A percentile compares a stretch with the other conserved stretches of the same genome.
These are phyloP conservation scores for Trametes elegans DNA, from an alignment of 768 basidiomycete genomes.

Conservation along the genomic window DNA sequence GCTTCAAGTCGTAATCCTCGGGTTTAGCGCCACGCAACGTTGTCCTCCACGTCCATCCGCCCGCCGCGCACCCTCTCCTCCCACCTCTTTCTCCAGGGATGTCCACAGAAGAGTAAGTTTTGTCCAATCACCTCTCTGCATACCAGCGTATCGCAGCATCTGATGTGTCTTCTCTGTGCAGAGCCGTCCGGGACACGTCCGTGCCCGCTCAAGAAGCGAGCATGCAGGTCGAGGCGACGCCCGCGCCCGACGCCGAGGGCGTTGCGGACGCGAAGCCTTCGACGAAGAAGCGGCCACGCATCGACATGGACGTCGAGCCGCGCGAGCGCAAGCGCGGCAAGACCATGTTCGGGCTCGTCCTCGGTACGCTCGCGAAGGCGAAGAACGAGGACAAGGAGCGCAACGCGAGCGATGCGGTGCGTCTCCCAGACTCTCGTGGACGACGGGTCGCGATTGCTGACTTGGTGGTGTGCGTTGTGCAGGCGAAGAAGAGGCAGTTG, in stretches of 20 bases:
- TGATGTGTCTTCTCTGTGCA: not conserved
- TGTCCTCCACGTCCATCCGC: slow-evolving; percentile 3
- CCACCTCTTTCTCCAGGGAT: not conserved
- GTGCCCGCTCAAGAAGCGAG: slow-evolving; percentile 21
- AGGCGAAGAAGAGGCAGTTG: slow-evolving; percentile 83
- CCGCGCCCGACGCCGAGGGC: slow-evolving; percentile 16
- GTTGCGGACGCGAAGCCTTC: slow-evolving; percentile 28
- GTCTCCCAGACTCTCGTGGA: slow-evolving; percentile 15
- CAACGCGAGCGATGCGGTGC: slow-evolving; percentile 81
- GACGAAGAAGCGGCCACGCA: slow-evolving; percentile 64
- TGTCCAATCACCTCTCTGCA: not conserved
- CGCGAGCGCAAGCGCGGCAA: slow-evolving; percentile 82
- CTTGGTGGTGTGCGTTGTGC: not conserved
- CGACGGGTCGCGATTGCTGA: not conserved
- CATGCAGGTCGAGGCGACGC: slow-evolving; percentile 22
- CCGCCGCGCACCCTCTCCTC: not conserved
- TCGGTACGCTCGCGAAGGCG: slow-evolving; percentile 84
- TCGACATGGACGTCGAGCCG: slow-evolving; percentile 56
- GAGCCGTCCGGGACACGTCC: slow-evolving; percentile 8
- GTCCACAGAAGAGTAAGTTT: slow-evolving; percentile 17
- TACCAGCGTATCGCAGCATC: no score
- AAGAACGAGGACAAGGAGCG: slow-evolving; percentile 85
- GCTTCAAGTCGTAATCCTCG: no score
- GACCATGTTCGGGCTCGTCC: slow-evolving; percentile 81
- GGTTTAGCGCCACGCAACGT: no score